Evolutionary conservation across 768 basidiomycete genomes (phyloP), one percentile per base, ranked within the genome.

Genomic region (Boletales sp.): DNA sequence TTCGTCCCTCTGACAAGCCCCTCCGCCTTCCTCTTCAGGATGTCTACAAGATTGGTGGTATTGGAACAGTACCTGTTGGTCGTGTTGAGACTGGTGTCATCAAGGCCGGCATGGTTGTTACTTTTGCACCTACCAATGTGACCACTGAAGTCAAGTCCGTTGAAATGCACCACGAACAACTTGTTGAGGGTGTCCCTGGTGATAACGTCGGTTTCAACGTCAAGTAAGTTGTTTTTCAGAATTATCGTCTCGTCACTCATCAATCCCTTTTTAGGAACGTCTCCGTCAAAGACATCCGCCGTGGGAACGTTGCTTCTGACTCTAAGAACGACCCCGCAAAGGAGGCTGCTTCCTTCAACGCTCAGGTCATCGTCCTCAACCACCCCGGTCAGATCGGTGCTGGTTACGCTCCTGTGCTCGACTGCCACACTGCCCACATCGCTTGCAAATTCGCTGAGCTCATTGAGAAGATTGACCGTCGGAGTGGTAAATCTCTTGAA

Each of bases 11-110:
- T 70, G 96, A 99, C 81, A 98, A 97, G 83, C 95, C 96, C 63
- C 96, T 99, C 79, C 94, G 96, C 77, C 94, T 99, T 61, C 94
- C 95, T 66, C 93, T 96, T 73, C 95, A 99, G 85, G 96, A 99
- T 84, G 96, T 99, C 69, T 98, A 99, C 92, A 99, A 99, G 84
- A 99, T 99, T 66, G 96, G 96, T 78, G 96, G 96, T 92, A 99
- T 99, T 62, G 96, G 96, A 62, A 99, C 96, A 65, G 96, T 99
- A 68, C 96, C 96, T 72, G 96, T 99, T 77, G 96, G 96, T 72
- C 96, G 96, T 90, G 96, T 99, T 64, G 96, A 99, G 82, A 99
- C 96, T 69, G 96, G 96, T 87, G 70, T 92, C 74, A 97, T 99
- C 84, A 96, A 96, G 82, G 91, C 94, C 65, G 95, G 95, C 73